Evolutionary conservation across 805 yeast genomes (phyloP), one percentile per base, ranked within the genome.

Genomic region (Priceomyces medius): DNA sequence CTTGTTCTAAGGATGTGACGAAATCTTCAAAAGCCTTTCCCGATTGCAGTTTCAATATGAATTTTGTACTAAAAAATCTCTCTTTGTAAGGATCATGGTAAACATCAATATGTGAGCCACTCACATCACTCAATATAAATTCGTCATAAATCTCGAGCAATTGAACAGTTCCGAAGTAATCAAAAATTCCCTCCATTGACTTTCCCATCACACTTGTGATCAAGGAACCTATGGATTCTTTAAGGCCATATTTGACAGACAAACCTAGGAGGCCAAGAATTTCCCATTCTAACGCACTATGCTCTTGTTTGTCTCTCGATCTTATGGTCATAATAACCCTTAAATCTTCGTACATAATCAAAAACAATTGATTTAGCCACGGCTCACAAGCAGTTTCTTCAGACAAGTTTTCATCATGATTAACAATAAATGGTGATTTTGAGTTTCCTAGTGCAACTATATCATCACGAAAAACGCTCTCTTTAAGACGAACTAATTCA

Each of bases 311-410:
- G n/a, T 55, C 50, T 1, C 57, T 42, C 3, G 56, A 41, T 13
- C 37, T 20, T 2, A 62, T 50, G 12, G 54, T 46, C 52, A 64
- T 58, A 38, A 66, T 43, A 1, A 55, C 45, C 10, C 54, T 55
- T 20, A 63, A 61, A 50, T 83, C 89, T 45, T 85, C 90, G 55
- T 81, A 86, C 21, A 87, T 63, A 2, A 81, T 72, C 62, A 83
- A 65, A 56, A 87, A 84, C 38, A 87, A 64, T 53, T 82, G 82
- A 48, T 87, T 95, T 21, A 88, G 67, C 90, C 96, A 85, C 41
- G 80, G 68, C 55, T 84, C 91, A 58, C 95, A 85, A 4, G 24
- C 19, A 26, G 80, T 38, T 2, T 44, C 40, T n/a, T 27, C 27
- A 18, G 40, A 20, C 9, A 37, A 59, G 38, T 68, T 53, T 17